Base-by-base conservation (phyloP, 2,329 filamentous ascomycete genomes). In the Kalmusia sp. region DNA sequence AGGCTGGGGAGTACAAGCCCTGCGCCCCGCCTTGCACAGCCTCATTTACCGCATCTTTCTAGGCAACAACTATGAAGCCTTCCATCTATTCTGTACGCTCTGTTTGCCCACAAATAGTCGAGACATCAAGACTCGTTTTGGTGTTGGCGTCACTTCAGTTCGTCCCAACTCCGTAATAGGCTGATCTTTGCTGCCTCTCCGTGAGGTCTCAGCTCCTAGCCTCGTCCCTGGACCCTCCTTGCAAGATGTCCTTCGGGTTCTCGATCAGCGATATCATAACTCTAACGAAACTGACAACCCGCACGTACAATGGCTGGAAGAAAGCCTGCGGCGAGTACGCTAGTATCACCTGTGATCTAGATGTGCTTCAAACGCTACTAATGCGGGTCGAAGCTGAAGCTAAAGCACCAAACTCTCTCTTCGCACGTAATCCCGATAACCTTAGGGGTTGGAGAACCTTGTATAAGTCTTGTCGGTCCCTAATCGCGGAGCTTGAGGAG, bases 271-370 rank as follows among this genome's bases (percentile, higher is more conserved):
- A 49, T 31, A 40, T 49, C 22, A 33, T 31, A n/a, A 31, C 17
- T 3, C 14, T 49, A 3, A 31, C 33, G 14, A 14, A 49, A 24
- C 34, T 49, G 15, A 40, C 35, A 3, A 33, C 35, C 33, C 14
- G 19, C 21, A 40, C 35, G 4, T 49, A 49, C 22, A 21, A 31
- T 41, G 34, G 17, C 34, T 41, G 46, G 46, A 49, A 49, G 34
- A 49, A 41, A 5, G 46, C 46, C 12, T 49, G 46, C 46, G 46
- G 46, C 34, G 22, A 15, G 17, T 41, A 49, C 34, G 46, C 33
- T 19, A 39, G 19, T 31, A 30, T 49, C 34, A 49, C 46, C 12
- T 6, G n/a, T 7, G 33, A 49, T 25, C 35, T 49, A 7, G 35
- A 22, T 3, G 35, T 22, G 24, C 46, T 49, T 8, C 33, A 21